phyloP scores from a whole-genome alignment of 371 early-diverging fungal genomes.

The Thermomucor indicae-seudaticae region DNA sequence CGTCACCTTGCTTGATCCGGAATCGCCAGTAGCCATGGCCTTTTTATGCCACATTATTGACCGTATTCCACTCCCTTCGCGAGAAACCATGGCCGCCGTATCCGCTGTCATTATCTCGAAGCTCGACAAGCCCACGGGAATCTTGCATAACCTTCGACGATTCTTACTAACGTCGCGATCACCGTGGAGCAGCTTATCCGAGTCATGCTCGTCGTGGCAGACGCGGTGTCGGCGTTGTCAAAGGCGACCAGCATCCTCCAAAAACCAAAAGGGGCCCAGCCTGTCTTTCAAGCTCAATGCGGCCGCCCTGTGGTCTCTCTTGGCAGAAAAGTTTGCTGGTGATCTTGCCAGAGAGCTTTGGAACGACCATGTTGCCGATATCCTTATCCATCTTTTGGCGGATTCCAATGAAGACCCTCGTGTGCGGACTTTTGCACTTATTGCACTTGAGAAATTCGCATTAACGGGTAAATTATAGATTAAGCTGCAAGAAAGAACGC shows the following conservation, averaged over 20 bases:
- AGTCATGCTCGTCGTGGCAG: neutral
- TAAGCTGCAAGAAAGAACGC: too few species aligned
- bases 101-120: slow-evolving; percentile 28
- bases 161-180: slow-evolving; percentile 9
- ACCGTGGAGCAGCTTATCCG: slow-evolving; percentile 2
- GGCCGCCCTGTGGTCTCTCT: slow-evolving; percentile 32
- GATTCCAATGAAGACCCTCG: slow-evolving; percentile 25
- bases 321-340: slow-evolving; percentile 46
- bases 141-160: too few species aligned
- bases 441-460: slow-evolving; percentile 47
- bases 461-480: slow-evolving; percentile 37
- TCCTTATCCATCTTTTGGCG: slow-evolving; percentile 22
- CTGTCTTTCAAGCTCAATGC: slow-evolving; percentile 26
- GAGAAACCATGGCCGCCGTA: slow-evolving; percentile 32
- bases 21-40: slow-evolving; percentile 52
- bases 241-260: neutral
- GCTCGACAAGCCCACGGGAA: slow-evolving; percentile 20
- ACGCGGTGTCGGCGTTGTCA: neutral
- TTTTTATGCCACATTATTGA: slow-evolving; percentile 57
- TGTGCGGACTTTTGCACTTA: slow-evolving; percentile 32
- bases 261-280: slow-evolving; percentile 1
- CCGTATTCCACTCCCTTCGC: slow-evolving; percentile 47
- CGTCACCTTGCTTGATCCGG: slow-evolving; percentile 23
- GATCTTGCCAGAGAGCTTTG: slow-evolving; percentile 34
- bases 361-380: slow-evolving; percentile 30